These are phyloP conservation scores for Ambrosiella cleistominuta DNA, from an alignment of 2,329 filamentous ascomycete species.

Conservation along the genomic window DNA sequence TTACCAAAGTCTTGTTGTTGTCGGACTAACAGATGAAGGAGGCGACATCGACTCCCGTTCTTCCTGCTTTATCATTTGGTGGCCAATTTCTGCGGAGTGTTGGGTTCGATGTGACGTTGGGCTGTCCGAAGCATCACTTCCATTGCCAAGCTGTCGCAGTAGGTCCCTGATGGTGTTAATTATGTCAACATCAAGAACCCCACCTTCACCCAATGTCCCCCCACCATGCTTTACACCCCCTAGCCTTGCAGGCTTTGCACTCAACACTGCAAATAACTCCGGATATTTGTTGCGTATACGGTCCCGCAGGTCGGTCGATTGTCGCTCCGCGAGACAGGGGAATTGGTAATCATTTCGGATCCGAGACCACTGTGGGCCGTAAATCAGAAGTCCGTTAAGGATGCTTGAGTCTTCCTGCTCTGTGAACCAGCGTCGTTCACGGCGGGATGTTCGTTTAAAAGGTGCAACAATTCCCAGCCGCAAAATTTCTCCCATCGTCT, in stretches of 20 bases:
- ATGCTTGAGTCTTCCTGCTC: constrained; percentile 47
- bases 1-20: background rate
- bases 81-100: background rate
- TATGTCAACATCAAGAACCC: background rate
- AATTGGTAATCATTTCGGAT: constrained; percentile 44
- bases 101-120: background rate
- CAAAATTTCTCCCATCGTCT: constrained; percentile 36
- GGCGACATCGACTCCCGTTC: background rate
- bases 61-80: background rate
- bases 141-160: background rate
- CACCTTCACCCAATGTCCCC: background rate
- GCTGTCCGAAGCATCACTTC: background rate
- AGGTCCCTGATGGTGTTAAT: background rate
- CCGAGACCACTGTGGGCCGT: constrained; percentile 47
- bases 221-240: background rate
- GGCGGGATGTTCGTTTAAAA: constrained; percentile 43
- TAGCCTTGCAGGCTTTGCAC: background rate
- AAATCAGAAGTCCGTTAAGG: constrained; percentile 38
- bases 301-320: constrained; percentile 46
- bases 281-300: constrained; percentile 47
- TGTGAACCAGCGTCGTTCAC: constrained; percentile 42
- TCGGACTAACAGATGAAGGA: background rate
- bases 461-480: constrained; percentile 43
- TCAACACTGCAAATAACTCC: constrained; percentile 21
- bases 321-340: constrained; percentile 34